Evolutionary conservation across 768 basidiomycete species (phyloP), one percentile per base, ranked within the genome.

Genomic region (Leucocoprinus sp.): DNA sequence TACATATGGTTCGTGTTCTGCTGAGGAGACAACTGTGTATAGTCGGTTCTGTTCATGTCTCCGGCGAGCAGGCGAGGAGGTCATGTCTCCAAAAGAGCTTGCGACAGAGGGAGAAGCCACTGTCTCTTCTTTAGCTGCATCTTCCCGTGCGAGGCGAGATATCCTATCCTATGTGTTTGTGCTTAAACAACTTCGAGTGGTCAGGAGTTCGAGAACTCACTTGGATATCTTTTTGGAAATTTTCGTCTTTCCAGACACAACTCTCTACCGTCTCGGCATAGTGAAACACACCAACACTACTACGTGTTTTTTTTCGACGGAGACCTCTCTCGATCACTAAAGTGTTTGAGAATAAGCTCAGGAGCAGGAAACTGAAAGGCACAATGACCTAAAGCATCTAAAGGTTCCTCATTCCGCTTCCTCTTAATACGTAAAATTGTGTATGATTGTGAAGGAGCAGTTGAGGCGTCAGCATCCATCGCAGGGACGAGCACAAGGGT

Each of bases 381-480:
- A 27, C 15, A 35, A 60, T 69, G 65, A 83, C 87, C 82, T 52
- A 90, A 68, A 27, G 83, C 87, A 64, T 90, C 87, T 37, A 89
- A 66, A 27, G 87, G 84, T 56, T 88, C 87, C 53, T 90, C 87
- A 27, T 76, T 83, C 18, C 88, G 71, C 56, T 88, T 89, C 26
- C 87, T 74, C 60, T 90, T 90, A 62, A 90, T 87, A 24, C 88
- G 77, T 24, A 90, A 61, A 54, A 90, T 82, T 0, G 87, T 84
- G 55, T 77, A 83, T 5, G 76, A 60, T 42, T 71, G 71, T 29
- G 54, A 48, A 21, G 49, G 48, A 27, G 61, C 42, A 28, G 54
- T 50, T 40, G 57, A 54, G 37, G 54, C 39, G 35, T 62, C 58
- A 29, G 58, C 42, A 34, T 66, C 60, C 64, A 67, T 67, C 37